These are phyloP conservation scores for Helotiales sp. DNA, from an alignment of 2,329 filamentous ascomycete genomes.

Conservation along the genomic window DNA sequence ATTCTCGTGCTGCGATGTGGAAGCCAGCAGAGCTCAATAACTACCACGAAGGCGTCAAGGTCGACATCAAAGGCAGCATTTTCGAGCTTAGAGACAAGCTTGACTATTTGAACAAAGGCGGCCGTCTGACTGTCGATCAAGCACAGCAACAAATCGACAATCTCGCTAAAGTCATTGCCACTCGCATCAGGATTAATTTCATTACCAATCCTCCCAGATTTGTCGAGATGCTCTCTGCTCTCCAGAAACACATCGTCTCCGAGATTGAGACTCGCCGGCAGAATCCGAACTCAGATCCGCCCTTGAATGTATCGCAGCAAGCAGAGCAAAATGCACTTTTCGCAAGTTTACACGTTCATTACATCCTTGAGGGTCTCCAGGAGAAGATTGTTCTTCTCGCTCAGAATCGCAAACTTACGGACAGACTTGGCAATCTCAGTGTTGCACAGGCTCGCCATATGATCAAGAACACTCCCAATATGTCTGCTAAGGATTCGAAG, in stretches of 20 bases:
- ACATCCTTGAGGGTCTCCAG: background rate
- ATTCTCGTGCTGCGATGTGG: constrained; percentile 4
- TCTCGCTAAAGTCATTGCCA: background rate
- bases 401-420: background rate
- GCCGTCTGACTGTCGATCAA: background rate
- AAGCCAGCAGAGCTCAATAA: constrained; percentile 5
- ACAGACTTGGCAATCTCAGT: background rate
- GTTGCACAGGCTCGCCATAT: constrained; percentile 1
- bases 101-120: background rate
- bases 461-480: background rate
- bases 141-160: background rate
- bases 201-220: background rate
- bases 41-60: constrained; percentile 8
- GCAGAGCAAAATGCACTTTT: background rate
- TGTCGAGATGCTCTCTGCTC: background rate
- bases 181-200: background rate
- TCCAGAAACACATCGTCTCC: background rate
- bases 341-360: constrained; percentile 1
- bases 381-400: constrained; percentile 11
- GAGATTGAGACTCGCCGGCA: background rate
- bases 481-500: background rate
- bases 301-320: background rate
- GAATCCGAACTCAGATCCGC: background rate
- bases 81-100: constrained; percentile 12
- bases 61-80: constrained; percentile 6